phyloP scores from a whole-genome alignment of 192 early-diverging fungal genomes.

The Irineochytrium annulatum region DNA sequence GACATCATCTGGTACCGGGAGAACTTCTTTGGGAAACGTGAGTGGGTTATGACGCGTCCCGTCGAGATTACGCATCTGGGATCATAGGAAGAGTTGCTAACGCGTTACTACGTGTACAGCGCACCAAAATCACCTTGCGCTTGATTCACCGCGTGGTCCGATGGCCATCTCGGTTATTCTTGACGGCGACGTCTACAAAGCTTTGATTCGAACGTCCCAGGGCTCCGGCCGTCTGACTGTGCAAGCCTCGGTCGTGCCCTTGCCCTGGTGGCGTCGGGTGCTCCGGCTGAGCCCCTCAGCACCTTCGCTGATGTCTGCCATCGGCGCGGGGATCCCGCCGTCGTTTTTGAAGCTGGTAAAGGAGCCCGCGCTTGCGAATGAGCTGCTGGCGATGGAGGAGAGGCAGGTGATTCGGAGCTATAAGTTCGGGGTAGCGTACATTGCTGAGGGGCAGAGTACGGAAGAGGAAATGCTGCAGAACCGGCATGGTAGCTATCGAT shows the following conservation, averaged over 20 bases:
- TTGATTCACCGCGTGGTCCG: constrained; percentile 44
- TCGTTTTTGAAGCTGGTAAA: constrained; percentile 56
- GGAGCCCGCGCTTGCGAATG: constrained; percentile 57
- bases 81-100: neutral
- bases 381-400: constrained; percentile 70
- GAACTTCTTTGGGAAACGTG: constrained; percentile 61
- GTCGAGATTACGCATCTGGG: neutral
- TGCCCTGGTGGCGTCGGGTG: constrained; percentile 40
- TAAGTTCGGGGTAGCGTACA: constrained; percentile 77
- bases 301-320: constrained; percentile 43
- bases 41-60: neutral
- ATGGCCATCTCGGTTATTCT: constrained; percentile 49
- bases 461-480: constrained; percentile 80
- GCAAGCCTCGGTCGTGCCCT: constrained; percentile 26
- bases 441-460: constrained; percentile 61
- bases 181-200: constrained; percentile 49
- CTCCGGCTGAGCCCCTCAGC: constrained; percentile 47
- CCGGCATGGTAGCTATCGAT: constrained; percentile 46
- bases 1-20: constrained; percentile 65
- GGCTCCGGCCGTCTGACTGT: constrained; percentile 57
- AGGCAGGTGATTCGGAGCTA: constrained; percentile 65
- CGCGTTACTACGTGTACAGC: constrained; percentile 18
- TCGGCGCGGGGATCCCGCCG: constrained; percentile 50
- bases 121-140: constrained; percentile 46
- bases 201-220: constrained; percentile 43